These are phyloP conservation scores for Wickerhamiella kazuoi DNA, from an alignment of 805 yeast species.

Conservation along the genomic window DNA sequence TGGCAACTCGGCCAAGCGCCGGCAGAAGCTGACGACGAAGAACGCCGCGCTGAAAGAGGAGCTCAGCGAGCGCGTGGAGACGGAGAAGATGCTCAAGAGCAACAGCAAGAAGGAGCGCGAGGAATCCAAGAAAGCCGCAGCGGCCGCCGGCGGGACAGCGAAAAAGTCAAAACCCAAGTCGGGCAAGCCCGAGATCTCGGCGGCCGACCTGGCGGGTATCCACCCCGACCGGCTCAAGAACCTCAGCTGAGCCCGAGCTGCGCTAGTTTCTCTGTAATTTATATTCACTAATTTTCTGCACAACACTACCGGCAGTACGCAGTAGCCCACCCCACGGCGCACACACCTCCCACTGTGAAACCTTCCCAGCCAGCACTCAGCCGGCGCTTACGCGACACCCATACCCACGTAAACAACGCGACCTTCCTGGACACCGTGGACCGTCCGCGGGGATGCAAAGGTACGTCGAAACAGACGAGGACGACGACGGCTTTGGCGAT, in stretches of 20 bases:
- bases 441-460: slow-evolving; percentile 1
- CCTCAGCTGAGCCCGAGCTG: no score
- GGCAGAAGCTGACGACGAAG: slow-evolving; percentile 55
- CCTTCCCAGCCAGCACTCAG: neutral
- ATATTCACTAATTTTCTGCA: no score
- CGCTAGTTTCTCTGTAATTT: no score
- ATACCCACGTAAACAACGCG: neutral
- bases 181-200: neutral
- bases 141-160: neutral
- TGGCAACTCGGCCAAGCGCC: slow-evolving; percentile 51
- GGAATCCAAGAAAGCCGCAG: slow-evolving; percentile 3
- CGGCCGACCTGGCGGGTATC: slow-evolving; percentile 2
- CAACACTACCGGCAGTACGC: no score
- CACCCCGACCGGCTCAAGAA: slow-evolving; percentile 5
- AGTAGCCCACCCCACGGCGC: no score
- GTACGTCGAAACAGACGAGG: slow-evolving; percentile 2
- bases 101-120: slow-evolving; percentile 1
- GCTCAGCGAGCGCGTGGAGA: slow-evolving; percentile 37
- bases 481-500: slow-evolving; percentile 3
- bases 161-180: slow-evolving; percentile 1
- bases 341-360: no score
- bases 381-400: neutral
- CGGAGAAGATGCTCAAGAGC: slow-evolving; percentile 19
- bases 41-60: slow-evolving; percentile 61
- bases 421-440: neutral